Base-by-base conservation (phyloP, 495 filamentous ascomycete species). In the Neurospora intermedia region DNA sequence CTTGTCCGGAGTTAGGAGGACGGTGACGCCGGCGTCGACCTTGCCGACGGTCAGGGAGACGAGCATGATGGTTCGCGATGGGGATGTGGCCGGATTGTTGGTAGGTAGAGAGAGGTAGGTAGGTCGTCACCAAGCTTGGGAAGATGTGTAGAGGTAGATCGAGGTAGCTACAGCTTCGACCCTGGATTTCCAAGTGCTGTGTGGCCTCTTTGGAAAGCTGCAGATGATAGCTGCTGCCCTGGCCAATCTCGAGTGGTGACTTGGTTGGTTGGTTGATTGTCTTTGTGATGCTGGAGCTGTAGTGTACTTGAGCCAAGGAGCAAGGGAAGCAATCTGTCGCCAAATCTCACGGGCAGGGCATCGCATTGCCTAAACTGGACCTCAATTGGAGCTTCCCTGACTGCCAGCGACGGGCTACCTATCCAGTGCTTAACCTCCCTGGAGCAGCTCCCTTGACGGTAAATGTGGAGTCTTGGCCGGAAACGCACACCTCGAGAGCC, bases 41-140 rank as follows among this genome's bases (percentile, higher is more conserved):
- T 99, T 99, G 84, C 96, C 96, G 80, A 99, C 96, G 59, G 96
- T 99, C 80, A 99, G 89, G 66, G 96, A 98, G 85, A 99, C 91
- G 76, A 99, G 85, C 96, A 98, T 99, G 54, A 66, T 66, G 54
- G 45, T 31, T 66, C 15, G 54, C 54, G 54, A 66, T 66, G 23
- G 15, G 27, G 2, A 66, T 66, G 23, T 62, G 6, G 15, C 18
- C 20, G 48, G 11, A 27, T 27, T 59, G 48, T 23, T 59, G 48
- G 20, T 23, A 15, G 20, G 48, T 59, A 38, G 35, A 31, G 27
- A 2, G 1, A 31, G 27, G 35, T 23, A 27, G 48, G 35, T 23
- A 27, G 48, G 20, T 59, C 27, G 48, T 59, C 48, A n/a, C n/a
- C n/a, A 27, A 59, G 48, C 48, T 59, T 59, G 4, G 45, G 48